These are phyloP conservation scores for Auriscalpium vulgare DNA, from an alignment of 768 basidiomycete species.

Conservation along the genomic window DNA sequence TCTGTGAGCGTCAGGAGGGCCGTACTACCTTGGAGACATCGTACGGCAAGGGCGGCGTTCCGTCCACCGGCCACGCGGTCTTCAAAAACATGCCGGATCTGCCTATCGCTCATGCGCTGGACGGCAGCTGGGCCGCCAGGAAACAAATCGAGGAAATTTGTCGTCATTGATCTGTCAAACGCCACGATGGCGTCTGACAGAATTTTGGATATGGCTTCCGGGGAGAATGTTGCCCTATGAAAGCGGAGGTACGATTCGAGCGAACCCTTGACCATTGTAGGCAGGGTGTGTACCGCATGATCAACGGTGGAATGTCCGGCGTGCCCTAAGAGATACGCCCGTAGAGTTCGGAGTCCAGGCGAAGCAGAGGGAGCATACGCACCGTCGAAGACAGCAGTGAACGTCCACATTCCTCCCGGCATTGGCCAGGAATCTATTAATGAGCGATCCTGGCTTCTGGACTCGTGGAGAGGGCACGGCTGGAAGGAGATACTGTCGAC, in stretches of 20 bases:
- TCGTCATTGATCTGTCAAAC: conserved; percentile 36
- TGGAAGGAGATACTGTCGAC: conserved; percentile 38
- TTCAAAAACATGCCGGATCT: conserved; percentile 55
- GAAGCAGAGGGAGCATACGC: conserved; percentile 5
- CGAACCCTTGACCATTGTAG: conserved; percentile 30
- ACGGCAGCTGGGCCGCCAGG: conserved; percentile 47
- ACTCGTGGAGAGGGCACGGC: conserved; percentile 29
- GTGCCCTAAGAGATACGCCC: conserved; percentile 29
- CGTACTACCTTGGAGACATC: conserved; percentile 77
- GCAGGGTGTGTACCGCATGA: conserved; percentile 32
- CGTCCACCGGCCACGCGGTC: conserved; percentile 49
- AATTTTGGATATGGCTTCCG: conserved; percentile 30
- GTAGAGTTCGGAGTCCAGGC: background rate
- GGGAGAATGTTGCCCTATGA: conserved; percentile 15
- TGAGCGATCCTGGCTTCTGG: conserved; percentile 35
- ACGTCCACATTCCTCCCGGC: conserved; percentile 33
- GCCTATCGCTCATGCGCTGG: conserved; percentile 33
- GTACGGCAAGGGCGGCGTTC: conserved; percentile 56
- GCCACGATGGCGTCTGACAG: conserved; percentile 30
- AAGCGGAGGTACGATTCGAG: conserved; percentile 29
- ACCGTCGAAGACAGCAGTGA: conserved; percentile 42
- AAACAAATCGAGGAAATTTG: conserved; percentile 36
- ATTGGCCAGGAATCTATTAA: conserved; percentile 34
- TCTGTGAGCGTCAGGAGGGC: conserved; percentile 68
- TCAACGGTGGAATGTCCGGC: conserved; percentile 41